Evolutionary conservation across 306 rosid genomes (phyloP), one percentile per base, ranked within the genome.

Genomic region (Canavalia ensiformis): DNA sequence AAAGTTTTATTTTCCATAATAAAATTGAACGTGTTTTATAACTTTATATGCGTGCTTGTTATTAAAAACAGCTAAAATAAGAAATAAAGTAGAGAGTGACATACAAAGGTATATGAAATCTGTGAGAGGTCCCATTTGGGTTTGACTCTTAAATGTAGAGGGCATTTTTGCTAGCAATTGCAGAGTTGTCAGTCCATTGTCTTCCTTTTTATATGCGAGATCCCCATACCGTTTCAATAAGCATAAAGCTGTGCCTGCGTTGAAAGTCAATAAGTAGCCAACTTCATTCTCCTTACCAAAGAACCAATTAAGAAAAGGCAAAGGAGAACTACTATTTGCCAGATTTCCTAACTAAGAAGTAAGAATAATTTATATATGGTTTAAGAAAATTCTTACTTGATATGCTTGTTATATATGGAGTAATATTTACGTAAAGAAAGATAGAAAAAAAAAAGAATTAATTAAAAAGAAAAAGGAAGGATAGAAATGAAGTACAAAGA

Each of bases 141-240:
- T 68, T 74, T 75, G 82, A 65, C 87, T 84, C 75, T 54, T 85
- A 62, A 85, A 85, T 0, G 66, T 39, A 35, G 85, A 45, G 9
- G 88, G 85, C 85, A 85, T 85, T 49, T 54, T 81, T 0, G 88
- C 80, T 46, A 85, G 76, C 85, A 80, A 49, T 71, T 85, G 88
- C 31, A 85, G 76, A 29, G 80, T 47, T 70, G 88, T 81, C 11
- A 85, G 31, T 7, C 29, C 83, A n/a, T 39, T 62, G 4, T 85
- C 72, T 37, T 81, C 88, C 72, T 5, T 64, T 39, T 3, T 1
- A 54, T 54, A 0, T 35, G 88, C 88, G 5, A 85, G 88, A 12
- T 63, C 50, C 0, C 0, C 31, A 1, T 76, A 39, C 30, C 39
- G 25, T 71, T 76, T 76, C 68, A 81, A 25, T 63, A 85, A n/a